phyloP scores from a whole-genome alignment of 257 asterid genomes.

The Jaltomata sinuosa region DNA sequence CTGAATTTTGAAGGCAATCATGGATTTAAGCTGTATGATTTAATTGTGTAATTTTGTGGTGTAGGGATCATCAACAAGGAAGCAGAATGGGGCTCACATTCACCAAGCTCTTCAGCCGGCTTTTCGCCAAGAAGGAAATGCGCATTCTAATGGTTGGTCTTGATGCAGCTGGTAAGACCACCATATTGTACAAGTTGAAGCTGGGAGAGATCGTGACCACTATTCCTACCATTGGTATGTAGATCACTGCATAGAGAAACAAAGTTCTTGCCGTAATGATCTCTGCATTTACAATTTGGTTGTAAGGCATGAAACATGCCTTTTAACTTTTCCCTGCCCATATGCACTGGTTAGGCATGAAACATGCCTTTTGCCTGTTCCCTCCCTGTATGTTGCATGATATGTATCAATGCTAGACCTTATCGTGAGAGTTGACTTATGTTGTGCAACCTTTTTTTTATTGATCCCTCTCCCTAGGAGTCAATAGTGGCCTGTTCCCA shows the following conservation, averaged over 20 bases:
- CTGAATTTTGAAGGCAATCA: neutral
- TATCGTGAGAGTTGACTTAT: neutral
- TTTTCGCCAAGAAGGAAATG: conserved; percentile 90
- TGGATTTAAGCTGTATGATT: neutral
- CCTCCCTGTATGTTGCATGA: conserved; percentile 1
- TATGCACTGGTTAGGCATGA: neutral
- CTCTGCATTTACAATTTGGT: neutral
- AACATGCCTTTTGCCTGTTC: no score
- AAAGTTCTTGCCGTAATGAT: neutral
- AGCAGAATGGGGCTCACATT: conserved; percentile 69
- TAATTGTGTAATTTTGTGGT: neutral
- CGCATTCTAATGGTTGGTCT: conserved; percentile 92
- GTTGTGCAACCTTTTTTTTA: neutral
- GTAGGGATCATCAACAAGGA: conserved; percentile 25
- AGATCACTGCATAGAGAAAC: neutral
- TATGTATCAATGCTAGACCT: neutral
- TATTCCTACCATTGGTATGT: conserved; percentile 89
- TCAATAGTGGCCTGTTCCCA: neutral
- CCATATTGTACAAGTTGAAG: conserved; percentile 94
- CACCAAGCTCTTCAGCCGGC: conserved; percentile 77
- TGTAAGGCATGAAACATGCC: neutral
- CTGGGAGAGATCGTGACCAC: conserved; percentile 94
- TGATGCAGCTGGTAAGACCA: conserved; percentile 96
- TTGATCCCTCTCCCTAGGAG: neutral
- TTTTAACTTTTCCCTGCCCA: neutral